Base-by-base conservation (phyloP, 768 basidiomycete species). In the Xerocomellus intermedius region DNA sequence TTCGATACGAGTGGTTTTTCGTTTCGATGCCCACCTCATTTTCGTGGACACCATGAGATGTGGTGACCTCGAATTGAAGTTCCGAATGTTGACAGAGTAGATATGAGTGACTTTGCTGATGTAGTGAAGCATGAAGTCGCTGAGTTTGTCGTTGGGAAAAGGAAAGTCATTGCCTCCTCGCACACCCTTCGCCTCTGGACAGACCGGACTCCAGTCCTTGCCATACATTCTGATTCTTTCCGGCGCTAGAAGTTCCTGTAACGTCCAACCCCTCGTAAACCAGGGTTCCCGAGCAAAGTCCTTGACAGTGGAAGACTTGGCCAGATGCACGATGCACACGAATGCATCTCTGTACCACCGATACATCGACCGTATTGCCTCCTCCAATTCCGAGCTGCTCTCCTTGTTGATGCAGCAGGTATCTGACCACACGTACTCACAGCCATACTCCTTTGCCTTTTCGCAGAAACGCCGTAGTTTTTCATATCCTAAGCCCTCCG, bases 341-440 rank as follows among this genome's bases (percentile, higher is more conserved):
- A 46, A 45, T 8, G 59, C 57, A 32, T 60, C 49, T 41, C 38
- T 33, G 42, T 59, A 59, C 57, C 58, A 59, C n/a, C 44, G 45
- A 13, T 48, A 59, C 58, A 59, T 59, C 8, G 58, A 52, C 8
- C 49, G 57, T 26, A 59, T 47, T 5, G 57, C 58, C 39, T 59
- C 58, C 30, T 57, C 49, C 17, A 59, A 17, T 17, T 59, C 58
- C 8, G 58, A 39, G 42, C 56, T 59, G 22, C 49, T 59, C 28
- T 48, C 50, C 33, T 59, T 59, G 42, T 59, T 59, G 28, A 59
- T 59, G 17, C 58, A 59, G 13, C 60, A 65, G 5, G 66, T 65
- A 9, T 65, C 66, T 5, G 57, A 45, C 66, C 66, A 68, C 6
- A 55, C 66, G 30, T 56, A 64, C 26, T 58, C 48, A 48, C 57